Percentiles rank a stretch among this genome's conserved stretches.
phyloP scores from a whole-genome alignment of 1,139 yeast species.

The Lodderomyces oxycetoniae region DNA sequence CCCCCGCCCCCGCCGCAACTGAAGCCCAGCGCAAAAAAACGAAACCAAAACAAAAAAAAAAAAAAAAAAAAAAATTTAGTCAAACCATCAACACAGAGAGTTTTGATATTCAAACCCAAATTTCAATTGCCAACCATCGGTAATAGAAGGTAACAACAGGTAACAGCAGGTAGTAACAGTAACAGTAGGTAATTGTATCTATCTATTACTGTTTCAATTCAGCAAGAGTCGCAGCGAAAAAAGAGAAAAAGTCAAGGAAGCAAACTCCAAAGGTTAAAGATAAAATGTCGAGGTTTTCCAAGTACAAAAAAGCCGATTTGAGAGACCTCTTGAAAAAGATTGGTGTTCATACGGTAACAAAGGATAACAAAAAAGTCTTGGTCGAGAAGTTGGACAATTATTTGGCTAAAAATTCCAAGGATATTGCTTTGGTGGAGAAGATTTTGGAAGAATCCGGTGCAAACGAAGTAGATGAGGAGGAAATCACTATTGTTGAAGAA shows the following conservation, averaged over 20 bases:
- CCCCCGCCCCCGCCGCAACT: too few species aligned
- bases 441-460: slow-evolving; percentile 19
- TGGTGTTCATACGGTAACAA: slow-evolving; percentile 31
- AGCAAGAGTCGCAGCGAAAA: background rate
- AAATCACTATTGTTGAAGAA: slow-evolving; percentile 18
- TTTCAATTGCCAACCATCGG: too few species aligned
- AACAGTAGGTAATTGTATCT: too few species aligned
- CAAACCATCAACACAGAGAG: too few species aligned
- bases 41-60: too few species aligned
- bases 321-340: slow-evolving; percentile 31
- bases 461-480: slow-evolving; percentile 15
- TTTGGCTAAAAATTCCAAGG: slow-evolving; percentile 35
- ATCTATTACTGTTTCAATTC: too few species aligned
- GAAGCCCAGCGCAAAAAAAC: too few species aligned
- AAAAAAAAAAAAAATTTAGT: too few species aligned
- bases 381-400: slow-evolving; percentile 38
- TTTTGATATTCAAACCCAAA: too few species aligned
- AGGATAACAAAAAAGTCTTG: slow-evolving; percentile 42
- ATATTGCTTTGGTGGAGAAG: slow-evolving; percentile 26
- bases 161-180: too few species aligned
- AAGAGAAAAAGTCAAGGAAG: background rate
- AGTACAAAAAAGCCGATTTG: slow-evolving; percentile 33
- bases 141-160: too few species aligned
- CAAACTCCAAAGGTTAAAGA: background rate
- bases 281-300: slow-evolving; percentile 9